Evolutionary conservation across 2,329 filamentous ascomycete species (phyloP).

Genomic region (Verticillium isaacii): DNA sequence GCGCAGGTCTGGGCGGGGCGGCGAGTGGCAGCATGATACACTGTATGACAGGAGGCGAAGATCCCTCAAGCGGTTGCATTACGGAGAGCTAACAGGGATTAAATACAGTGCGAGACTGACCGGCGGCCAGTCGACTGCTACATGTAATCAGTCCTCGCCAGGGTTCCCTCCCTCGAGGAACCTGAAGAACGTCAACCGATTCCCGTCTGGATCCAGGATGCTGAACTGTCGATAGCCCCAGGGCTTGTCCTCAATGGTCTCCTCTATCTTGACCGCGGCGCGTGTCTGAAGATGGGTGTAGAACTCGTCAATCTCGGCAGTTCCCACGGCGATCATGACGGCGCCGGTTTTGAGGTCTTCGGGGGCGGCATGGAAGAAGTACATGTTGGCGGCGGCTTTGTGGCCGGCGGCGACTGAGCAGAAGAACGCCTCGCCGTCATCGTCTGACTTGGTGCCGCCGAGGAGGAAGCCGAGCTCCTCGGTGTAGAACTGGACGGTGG

Average conservation of each 20-base stretch:
- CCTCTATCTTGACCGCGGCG: neutral
- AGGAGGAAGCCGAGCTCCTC: constrained; percentile 3
- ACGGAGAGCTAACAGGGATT: neutral
- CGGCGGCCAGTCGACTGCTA: too few species aligned
- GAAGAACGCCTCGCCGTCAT: neutral
- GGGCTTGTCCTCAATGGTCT: constrained; percentile 1
- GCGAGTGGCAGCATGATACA: neutral
- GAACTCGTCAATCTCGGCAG: neutral
- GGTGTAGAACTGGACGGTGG: constrained; percentile 2
- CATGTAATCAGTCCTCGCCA: neutral
- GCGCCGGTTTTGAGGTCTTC: neutral
- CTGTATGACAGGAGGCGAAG: neutral
- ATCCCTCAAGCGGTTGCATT: neutral
- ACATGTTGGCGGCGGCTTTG: constrained; percentile 6
- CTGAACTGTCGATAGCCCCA: constrained; percentile 6
- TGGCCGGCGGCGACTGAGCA: constrained; percentile 3
- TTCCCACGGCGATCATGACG: constrained; percentile 4
- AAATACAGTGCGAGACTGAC: neutral
- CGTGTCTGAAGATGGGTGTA: neutral
- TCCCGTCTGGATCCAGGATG: constrained; percentile 3
- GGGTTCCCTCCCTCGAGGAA: constrained; percentile 6
- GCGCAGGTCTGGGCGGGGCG: neutral
- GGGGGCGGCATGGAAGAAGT: constrained; percentile 2
- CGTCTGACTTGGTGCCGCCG: neutral
- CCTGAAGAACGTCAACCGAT: constrained; percentile 5